These are phyloP conservation scores for Hysterangium stoloniferum DNA, from an alignment of 768 basidiomycete species.

Conservation along the genomic window DNA sequence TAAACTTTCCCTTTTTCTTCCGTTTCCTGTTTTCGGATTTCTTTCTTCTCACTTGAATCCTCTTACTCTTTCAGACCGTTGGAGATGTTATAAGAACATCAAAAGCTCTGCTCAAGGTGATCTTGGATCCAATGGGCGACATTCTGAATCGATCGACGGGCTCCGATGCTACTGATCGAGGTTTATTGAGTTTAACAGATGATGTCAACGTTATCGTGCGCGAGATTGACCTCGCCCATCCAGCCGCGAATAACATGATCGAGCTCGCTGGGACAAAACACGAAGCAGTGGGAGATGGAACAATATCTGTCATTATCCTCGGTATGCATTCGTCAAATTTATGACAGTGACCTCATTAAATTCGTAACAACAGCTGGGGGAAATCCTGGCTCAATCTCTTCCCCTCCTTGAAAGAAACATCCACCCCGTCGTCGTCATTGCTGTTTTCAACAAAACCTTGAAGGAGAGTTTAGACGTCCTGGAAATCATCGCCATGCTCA, in stretches of 20 bases:
- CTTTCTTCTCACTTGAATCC: conserved; percentile 4
- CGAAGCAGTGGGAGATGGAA: conserved; percentile 98
- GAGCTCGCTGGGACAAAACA: conserved; percentile 97
- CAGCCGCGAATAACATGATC: conserved; percentile 99
- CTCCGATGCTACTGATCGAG: neutral
- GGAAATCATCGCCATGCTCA: conserved; percentile 80
- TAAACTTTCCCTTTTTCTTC: no score
- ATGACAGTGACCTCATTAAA: neutral
- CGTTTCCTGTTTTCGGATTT: neutral
- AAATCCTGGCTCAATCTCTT: conserved; percentile 93
- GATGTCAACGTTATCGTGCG: conserved; percentile 97
- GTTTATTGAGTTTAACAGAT: conserved; percentile 69
- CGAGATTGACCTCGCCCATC: conserved; percentile 98
- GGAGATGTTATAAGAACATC: conserved; percentile 98
- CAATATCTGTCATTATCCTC: conserved; percentile 95
- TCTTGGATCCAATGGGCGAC: conserved; percentile 98
- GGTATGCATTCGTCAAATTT: conserved; percentile 40
- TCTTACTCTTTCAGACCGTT: conserved; percentile 58
- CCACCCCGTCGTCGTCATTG: conserved; percentile 98
- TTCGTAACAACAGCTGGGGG: conserved; percentile 58
- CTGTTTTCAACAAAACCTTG: conserved; percentile 94
- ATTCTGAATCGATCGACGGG: conserved; percentile 58
- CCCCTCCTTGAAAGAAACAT: conserved; percentile 93
- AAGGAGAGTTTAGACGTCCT: conserved; percentile 87
- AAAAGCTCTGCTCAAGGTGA: conserved; percentile 99